A percentile compares a stretch with the other conserved stretches of the same genome.
These are phyloP conservation scores for Paraphoma chrysanthemicola DNA, from an alignment of 2,329 filamentous ascomycete genomes.

Conservation along the genomic window DNA sequence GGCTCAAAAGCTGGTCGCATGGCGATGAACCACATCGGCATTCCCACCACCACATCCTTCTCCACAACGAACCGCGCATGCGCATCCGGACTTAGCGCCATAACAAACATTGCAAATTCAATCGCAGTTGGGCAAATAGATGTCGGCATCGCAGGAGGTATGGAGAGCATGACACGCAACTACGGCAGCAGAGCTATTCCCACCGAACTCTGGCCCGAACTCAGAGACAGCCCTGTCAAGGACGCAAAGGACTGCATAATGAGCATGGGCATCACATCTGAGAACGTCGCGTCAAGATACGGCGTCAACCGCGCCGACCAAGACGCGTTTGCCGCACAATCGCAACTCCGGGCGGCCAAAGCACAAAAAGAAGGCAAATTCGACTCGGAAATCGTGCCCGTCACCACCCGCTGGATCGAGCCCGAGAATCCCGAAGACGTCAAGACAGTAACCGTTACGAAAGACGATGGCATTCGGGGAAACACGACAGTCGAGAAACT, in stretches of 20 bases:
- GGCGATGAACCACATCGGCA: conserved; percentile 85
- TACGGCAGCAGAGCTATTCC: conserved; percentile 88
- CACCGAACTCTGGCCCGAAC: conserved; percentile 76
- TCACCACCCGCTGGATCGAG: conserved; percentile 73
- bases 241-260: conserved; percentile 88
- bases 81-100: conserved; percentile 76
- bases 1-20: conserved; percentile 90
- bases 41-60: conserved; percentile 73
- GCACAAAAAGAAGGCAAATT: conserved; percentile 76
- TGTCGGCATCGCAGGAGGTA: conserved; percentile 81
- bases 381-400: conserved; percentile 79
- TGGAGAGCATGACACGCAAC: conserved; percentile 96
- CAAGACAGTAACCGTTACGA: conserved; percentile 70
- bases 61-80: conserved; percentile 92
- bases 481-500: conserved; percentile 73
- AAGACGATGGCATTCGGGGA: conserved; percentile 83
- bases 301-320: conserved; percentile 76
- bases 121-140: conserved; percentile 78
- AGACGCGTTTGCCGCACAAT: conserved; percentile 79
- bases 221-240: conserved; percentile 68
- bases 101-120: conserved; percentile 75
- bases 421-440: conserved; percentile 59
- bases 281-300: conserved; percentile 85
- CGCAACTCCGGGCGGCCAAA: conserved; percentile 74
- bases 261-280: conserved; percentile 89